Evolutionary conservation across 2,329 filamentous ascomycete genomes (phyloP).

Genomic region (Cladophialophora carrionii): DNA sequence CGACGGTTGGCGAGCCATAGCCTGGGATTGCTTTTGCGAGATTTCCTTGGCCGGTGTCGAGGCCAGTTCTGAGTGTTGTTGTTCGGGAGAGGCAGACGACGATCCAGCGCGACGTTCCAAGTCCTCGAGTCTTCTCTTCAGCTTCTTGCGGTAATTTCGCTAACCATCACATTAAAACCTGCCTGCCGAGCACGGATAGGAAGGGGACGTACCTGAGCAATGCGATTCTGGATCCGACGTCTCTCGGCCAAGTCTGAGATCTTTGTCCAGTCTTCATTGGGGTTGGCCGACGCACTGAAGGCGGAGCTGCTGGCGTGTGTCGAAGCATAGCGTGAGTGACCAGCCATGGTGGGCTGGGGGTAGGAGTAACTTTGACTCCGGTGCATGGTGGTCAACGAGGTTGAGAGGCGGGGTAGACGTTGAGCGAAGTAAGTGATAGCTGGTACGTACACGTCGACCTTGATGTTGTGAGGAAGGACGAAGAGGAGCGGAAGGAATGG

Average conservation of each 20-base stretch:
- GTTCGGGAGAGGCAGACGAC: conserved; percentile 64
- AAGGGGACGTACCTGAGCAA: conserved; percentile 67
- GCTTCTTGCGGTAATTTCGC: conserved; percentile 60
- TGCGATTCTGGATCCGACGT: conserved; percentile 92
- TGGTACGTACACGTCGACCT: neutral
- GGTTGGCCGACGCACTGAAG: conserved; percentile 90
- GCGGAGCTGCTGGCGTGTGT: conserved; percentile 85
- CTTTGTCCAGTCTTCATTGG: conserved; percentile 99
- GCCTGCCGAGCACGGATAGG: neutral
- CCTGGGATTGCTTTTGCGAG: conserved; percentile 32
- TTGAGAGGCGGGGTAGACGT: neutral
- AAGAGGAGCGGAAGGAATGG: conserved; percentile 16
- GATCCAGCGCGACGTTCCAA: conserved; percentile 65
- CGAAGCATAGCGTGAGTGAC: conserved; percentile 37
- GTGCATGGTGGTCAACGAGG: conserved; percentile 31
- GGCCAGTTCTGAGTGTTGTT: conserved; percentile 59
- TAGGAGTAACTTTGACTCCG: conserved; percentile 37
- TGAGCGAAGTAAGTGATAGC: conserved; percentile 3
- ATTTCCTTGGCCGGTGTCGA: conserved; percentile 38
- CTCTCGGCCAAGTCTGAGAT: conserved; percentile 96
- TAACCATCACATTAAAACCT: conserved; percentile 37
- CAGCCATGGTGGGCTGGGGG: conserved; percentile 30
- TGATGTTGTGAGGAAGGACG: conserved; percentile 16
- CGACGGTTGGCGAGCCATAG: conserved; percentile 33
- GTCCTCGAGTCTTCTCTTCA: conserved; percentile 69